Conservation (phyloP, 2,329 filamentous ascomycete species). For the Colletotrichum acutatum region DNA sequence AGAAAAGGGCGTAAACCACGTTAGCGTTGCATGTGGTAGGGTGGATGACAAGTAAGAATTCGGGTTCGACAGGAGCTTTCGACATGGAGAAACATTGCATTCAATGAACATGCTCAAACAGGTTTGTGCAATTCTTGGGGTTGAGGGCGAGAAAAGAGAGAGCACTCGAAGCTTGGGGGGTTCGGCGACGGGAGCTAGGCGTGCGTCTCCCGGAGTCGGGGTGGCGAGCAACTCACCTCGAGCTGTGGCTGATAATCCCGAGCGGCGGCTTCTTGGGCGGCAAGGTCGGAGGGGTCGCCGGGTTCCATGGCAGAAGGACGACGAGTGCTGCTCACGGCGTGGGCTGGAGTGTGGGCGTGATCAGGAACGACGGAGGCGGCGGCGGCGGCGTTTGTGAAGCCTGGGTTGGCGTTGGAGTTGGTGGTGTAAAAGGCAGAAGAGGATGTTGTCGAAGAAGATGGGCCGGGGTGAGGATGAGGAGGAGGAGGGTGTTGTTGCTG, state of each 20-base stretch:
- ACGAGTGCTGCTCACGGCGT: conserved; percentile 48
- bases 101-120: no score
- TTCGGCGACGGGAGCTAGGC: background rate
- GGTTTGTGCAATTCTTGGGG: no score
- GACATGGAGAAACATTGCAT: background rate
- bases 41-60: no score
- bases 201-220: background rate
- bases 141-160: conserved; percentile 6
- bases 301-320: conserved; percentile 38
- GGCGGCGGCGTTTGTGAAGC: conserved; percentile 6
- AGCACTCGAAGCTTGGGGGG: background rate
- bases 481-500: background rate
- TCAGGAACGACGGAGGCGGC: conserved; percentile 1
- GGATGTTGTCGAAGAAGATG: conserved; percentile 19
- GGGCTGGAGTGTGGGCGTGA: conserved; percentile 50
- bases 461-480: background rate
- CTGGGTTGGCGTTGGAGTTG: conserved; percentile 8
- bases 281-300: conserved; percentile 54
- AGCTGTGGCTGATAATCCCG: conserved; percentile 68
- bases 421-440: conserved; percentile 33
- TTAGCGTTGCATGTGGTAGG: background rate
- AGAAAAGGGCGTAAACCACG: conserved; percentile 39
- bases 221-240: conserved; percentile 54
- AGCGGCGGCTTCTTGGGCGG: conserved; percentile 70
- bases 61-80: background rate